Evolutionary conservation across 2,329 filamentous ascomycete species (phyloP), one percentile per base, ranked within the genome.

Genomic region (Podosphaera xanthii): DNA sequence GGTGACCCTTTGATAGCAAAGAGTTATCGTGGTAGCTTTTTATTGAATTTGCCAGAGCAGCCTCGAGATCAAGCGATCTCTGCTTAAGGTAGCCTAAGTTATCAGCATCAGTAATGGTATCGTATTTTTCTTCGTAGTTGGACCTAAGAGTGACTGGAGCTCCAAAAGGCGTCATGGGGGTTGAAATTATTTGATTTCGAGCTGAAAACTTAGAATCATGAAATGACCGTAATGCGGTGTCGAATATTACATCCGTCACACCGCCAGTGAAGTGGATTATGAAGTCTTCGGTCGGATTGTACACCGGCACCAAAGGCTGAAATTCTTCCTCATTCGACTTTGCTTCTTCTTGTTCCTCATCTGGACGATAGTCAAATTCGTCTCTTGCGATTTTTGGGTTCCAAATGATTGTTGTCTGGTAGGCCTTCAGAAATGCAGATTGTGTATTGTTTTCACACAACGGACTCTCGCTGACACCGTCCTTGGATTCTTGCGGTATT

Each of bases 251-350:
- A 1, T 67, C 61, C 0, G 67, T 65, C 0, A 69, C 67, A 1
- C 73, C 73, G 7, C 74, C 72, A 12, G 73, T 75, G 59, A 83
- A 74, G 53, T 77, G 72, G 33, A 84, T 71, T 2, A 82, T 72
- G 1, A 82, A 65, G 61, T 83, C 77, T 64, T 83, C 81, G 0
- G 72, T 64, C 49, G 79, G 68, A 0, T 76, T 74, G 31, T 83
- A 70, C 0, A 80, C 72, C 0, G 76, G 70, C 40, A 72, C 58
- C 48, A 62, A 67, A n/a, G 58, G 48, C 22, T 59, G 44, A 7
- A 52, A 30, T 10, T 61, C 57, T 30, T 59, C 54, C n/a, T 8
- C 42, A 3, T 9, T 10, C 5, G 22, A 34, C 1, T 69, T 66
- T 4, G n/a, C n/a, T 44, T 8, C 2, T 40, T 5, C 4, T 12